These are phyloP conservation scores for Kalmanozyma brasiliensis DNA, from an alignment of 1,284 basidiomycete genomes.

Conservation along the genomic window DNA sequence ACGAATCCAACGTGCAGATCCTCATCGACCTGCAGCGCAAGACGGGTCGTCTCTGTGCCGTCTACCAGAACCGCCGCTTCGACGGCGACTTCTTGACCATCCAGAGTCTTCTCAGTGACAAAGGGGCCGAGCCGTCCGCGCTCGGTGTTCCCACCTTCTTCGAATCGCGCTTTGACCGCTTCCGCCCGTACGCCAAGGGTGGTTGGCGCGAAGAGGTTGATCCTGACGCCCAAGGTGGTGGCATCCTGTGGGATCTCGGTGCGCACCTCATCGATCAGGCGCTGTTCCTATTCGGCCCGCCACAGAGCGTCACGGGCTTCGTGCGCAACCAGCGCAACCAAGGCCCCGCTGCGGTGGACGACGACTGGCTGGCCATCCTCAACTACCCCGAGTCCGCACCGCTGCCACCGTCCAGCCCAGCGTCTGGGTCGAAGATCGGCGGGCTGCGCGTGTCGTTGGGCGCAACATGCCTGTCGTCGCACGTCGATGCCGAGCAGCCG, in stretches of 20 bases:
- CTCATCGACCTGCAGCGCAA: constrained; percentile 49
- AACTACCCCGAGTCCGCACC: constrained; percentile 52
- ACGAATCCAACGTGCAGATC: constrained; percentile 42
- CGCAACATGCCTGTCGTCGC: constrained; percentile 60
- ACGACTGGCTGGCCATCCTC: constrained; percentile 63
- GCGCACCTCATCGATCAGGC: constrained; percentile 64
- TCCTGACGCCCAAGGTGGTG: constrained; percentile 58
- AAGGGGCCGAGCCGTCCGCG: constrained; percentile 49
- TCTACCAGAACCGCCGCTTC: constrained; percentile 65
- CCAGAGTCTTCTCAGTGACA: constrained; percentile 50
- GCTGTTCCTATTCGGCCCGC: constrained; percentile 61
- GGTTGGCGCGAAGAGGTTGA: constrained; percentile 65
- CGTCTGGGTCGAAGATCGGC: constrained; percentile 52
- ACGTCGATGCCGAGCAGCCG: constrained; percentile 59
- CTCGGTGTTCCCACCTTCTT: constrained; percentile 61
- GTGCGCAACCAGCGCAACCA: constrained; percentile 60
- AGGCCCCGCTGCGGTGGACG: constrained; percentile 54
- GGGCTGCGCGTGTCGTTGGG: constrained; percentile 57
- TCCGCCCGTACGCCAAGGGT: constrained; percentile 62
- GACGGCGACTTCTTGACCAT: constrained; percentile 66
- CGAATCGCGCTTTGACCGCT: constrained; percentile 64
- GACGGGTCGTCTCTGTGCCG: constrained; percentile 60
- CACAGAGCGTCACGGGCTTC: constrained; percentile 56
- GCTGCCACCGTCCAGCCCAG: constrained; percentile 47
- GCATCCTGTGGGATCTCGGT: constrained; percentile 66